phyloP scores from a whole-genome alignment of 106 monocot species.

The Apostasia ramifera region DNA sequence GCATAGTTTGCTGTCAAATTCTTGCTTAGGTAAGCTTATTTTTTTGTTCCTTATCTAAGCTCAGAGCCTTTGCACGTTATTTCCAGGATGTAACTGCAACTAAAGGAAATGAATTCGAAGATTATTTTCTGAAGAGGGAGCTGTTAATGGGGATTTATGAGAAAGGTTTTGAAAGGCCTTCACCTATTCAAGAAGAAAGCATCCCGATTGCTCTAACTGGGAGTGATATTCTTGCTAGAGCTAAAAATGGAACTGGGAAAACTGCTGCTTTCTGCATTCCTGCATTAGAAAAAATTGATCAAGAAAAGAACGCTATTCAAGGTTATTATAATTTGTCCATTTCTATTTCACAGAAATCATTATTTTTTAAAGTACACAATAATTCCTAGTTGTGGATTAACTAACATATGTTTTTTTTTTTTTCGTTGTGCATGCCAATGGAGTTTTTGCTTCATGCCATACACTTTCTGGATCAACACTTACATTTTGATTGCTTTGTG shows the following conservation, averaged over 20 bases:
- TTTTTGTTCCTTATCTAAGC: background rate
- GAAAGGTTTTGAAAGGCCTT: constrained; percentile 91
- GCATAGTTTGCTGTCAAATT: too few species aligned
- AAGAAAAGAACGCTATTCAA: constrained; percentile 80
- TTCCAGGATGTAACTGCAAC: constrained; percentile 95
- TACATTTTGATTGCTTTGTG: background rate
- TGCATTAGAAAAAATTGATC: constrained; percentile 91
- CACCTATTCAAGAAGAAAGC: constrained; percentile 96
- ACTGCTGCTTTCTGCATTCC: constrained; percentile 96
- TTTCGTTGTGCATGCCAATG: too few species aligned
- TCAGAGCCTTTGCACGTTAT: background rate
- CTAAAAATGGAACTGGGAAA: constrained; percentile 97
- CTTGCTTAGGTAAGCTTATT: too few species aligned
- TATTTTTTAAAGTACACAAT: too few species aligned
- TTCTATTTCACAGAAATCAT: too few species aligned
- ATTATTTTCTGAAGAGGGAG: constrained; percentile 92
- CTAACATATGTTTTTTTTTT: too few species aligned
- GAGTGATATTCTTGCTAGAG: constrained; percentile 92
- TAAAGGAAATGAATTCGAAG: constrained; percentile 98
- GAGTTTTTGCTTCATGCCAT: too few species aligned
- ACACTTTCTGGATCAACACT: too few species aligned
- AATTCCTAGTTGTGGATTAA: too few species aligned
- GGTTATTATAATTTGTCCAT: constrained; percentile 25
- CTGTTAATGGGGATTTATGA: constrained; percentile 98
- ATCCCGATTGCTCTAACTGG: constrained; percentile 95